phyloP scores from a whole-genome alignment of 108 stramenopile species.

The Nitzschia putrida region DNA sequence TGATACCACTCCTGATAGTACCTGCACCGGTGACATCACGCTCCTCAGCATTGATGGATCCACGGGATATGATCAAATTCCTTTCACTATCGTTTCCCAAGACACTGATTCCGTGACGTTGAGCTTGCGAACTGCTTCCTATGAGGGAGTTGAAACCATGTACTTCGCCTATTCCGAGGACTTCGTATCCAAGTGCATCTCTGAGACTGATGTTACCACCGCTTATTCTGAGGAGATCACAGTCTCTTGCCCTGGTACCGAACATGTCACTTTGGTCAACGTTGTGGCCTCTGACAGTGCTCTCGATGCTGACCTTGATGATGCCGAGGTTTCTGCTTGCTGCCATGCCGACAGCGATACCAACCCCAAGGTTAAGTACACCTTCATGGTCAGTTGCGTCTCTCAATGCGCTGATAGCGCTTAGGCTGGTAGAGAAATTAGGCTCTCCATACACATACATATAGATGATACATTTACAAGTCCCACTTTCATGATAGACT shows the following conservation, averaged over 20 bases:
- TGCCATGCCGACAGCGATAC: neutral
- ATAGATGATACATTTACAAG: neutral
- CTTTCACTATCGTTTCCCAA: neutral
- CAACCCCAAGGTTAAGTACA: conserved; percentile 2
- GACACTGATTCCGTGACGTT: neutral
- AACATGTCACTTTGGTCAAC: neutral
- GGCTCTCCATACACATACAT: neutral
- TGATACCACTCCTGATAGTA: neutral
- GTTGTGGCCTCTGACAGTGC: neutral
- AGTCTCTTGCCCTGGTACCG: neutral
- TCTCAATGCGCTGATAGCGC: neutral
- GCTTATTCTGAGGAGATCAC: neutral
- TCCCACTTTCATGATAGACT: no score
- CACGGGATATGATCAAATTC: neutral
- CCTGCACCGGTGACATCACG: neutral
- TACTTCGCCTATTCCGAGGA: neutral
- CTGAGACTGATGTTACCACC: neutral
- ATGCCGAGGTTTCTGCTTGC: neutral
- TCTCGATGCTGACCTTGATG: neutral
- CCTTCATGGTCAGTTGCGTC: neutral
- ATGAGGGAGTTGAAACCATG: neutral
- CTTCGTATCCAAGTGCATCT: neutral
- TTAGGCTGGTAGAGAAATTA: neutral
- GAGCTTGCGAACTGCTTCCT: neutral
- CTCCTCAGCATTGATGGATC: neutral